Evolutionary conservation across 352 stramenopile genomes (phyloP).

Genomic region (Pythium phragmiticola): DNA sequence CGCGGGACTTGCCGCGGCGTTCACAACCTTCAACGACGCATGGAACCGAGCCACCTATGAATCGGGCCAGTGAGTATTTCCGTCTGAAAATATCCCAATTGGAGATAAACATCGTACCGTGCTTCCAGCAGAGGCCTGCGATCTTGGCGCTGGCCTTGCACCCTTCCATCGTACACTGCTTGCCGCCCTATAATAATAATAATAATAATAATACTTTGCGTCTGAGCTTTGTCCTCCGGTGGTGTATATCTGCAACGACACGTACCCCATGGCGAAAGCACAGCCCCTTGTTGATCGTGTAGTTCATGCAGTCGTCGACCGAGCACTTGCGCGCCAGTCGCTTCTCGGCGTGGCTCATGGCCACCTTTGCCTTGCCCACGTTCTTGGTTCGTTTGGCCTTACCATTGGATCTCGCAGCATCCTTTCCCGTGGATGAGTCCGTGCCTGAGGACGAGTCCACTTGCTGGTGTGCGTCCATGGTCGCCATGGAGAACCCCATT

Average conservation of each 20-base stretch:
- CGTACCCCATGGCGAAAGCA: constrained; percentile 38
- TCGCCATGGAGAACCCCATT: no score
- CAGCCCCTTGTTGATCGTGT: constrained; percentile 43
- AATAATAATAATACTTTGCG: neutral
- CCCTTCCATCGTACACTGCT: constrained; percentile 31
- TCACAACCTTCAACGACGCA: constrained; percentile 35
- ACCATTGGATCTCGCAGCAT: neutral
- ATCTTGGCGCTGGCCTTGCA: constrained; percentile 39
- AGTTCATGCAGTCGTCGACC: constrained; percentile 36
- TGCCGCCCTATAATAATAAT: constrained; percentile 28
- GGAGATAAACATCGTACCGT: constrained; percentile 22
- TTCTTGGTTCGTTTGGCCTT: neutral
- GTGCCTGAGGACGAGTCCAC: neutral
- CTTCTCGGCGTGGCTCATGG: constrained; percentile 20
- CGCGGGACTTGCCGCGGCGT: constrained; percentile 8
- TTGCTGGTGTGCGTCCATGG: no score
- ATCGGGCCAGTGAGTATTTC: no score
- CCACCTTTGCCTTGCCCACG: neutral
- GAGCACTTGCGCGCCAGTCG: constrained; percentile 31
- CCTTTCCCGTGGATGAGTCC: neutral
- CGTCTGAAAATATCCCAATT: no score
- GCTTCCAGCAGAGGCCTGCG: constrained; percentile 34
- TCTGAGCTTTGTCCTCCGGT: no score
- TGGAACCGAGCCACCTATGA: constrained; percentile 34
- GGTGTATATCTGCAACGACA: neutral